Evolutionary conservation across 768 basidiomycete species (phyloP), one percentile per base, ranked within the genome.

Genomic region (Tylopilus plumbeoviolaceoides): DNA sequence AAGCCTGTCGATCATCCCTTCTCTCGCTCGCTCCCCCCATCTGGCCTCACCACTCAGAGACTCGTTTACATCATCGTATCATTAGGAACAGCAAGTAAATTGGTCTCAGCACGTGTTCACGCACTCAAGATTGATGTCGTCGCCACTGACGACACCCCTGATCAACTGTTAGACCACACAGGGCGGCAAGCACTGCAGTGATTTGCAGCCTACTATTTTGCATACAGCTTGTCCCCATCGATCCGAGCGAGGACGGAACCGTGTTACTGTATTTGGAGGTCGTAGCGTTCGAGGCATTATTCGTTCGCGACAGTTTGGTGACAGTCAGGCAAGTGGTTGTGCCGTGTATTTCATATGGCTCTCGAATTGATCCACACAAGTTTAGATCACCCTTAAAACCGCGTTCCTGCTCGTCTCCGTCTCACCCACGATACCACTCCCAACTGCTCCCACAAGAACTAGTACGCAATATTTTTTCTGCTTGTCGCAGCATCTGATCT

Each of bases 231-330:
- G 63, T 95, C 95, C 54, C 85, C 83, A 48, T 82, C 78, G 50
- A 98, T 78, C 71, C 97, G 90, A 25, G 86, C 75, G 61, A 87
- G 84, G 28, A 98, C 79, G 38, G 95, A 93, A 63, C 92, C 94
- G 72, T 92, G 95, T 64, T 91, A 76, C 18, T 77, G 67, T 58
- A 84, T 89, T 47, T 73, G 72, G 11, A n/a, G 74, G 59, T 67
- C 80, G 85, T 54, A 73, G 70, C 7, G 76, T 71, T 57, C 85
- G 80, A 56, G 89, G 89, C 89, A 91, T 91, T 56, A 47, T 8
- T 31, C 17, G 36, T 51, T 58, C 33, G 23, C 12, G 36, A 5
- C 38, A 20, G 47, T 58, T 36, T 15, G 15, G 15, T 14, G 35
- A n/a, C 4, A 8, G 17, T 17, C 17, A n/a, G 36, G n/a, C 14